Conservation (phyloP, 192 early-diverging fungal genomes). For the Backusella macrospora region DNA sequence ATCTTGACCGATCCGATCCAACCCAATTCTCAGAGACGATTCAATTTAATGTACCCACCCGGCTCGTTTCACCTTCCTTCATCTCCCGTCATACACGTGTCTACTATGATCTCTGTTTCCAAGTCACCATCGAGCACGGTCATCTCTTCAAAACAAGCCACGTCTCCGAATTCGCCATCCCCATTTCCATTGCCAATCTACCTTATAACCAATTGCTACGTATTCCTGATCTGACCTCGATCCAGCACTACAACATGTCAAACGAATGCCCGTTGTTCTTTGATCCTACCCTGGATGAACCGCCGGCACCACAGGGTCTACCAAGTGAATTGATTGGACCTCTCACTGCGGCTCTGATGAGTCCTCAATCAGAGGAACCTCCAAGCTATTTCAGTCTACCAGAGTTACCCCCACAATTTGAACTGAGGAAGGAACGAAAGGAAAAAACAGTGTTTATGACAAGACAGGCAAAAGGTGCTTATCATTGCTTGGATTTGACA, state of each 20-base stretch:
- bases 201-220: constrained; percentile 41
- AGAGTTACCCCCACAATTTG: constrained; percentile 20
- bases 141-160: constrained; percentile 41
- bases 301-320: constrained; percentile 23
- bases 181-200: constrained; percentile 43
- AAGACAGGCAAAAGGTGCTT: neutral
- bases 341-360: constrained; percentile 16
- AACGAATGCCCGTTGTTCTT: constrained; percentile 41
- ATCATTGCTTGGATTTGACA: neutral
- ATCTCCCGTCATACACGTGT: constrained; percentile 45
- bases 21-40: constrained; percentile 24
- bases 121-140: constrained; percentile 32
- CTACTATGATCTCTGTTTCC: constrained; percentile 43
- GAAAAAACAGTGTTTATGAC: constrained; percentile 7
- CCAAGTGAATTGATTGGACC: constrained; percentile 10
- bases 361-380: constrained; percentile 10
- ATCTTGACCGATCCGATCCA: neutral
- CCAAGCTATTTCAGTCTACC: constrained; percentile 25
- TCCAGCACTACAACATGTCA: constrained; percentile 28
- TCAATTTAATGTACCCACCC: constrained; percentile 41
- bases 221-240: constrained; percentile 36
- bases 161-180: constrained; percentile 42
- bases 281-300: constrained; percentile 40
- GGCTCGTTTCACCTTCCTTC: constrained; percentile 45
- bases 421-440: constrained; percentile 21